phyloP scores from a whole-genome alignment of 169 alveolate species.

The Cystoisospora suis region DNA sequence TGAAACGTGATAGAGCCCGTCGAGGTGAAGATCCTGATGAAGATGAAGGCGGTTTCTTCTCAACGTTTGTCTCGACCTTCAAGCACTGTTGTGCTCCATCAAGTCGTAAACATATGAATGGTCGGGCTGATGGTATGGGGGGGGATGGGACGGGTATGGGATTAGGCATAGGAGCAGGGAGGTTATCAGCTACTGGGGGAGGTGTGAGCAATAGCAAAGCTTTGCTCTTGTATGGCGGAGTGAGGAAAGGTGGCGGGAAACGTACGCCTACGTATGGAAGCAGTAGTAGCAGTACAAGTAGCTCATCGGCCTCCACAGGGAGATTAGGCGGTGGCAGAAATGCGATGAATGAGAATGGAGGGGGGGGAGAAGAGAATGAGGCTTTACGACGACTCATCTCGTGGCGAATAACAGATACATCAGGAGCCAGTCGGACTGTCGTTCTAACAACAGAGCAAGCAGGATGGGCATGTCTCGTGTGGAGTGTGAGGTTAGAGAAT shows the following conservation, averaged over 20 bases:
- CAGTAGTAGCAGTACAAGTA: background rate
- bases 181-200: background rate
- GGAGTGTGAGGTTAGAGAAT: slow-evolving; percentile 53
- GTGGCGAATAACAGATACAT: slow-evolving; percentile 15
- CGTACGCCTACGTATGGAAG: background rate
- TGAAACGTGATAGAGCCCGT: background rate
- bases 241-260: background rate
- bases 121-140: background rate
- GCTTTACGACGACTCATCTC: background rate
- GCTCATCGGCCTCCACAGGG: background rate
- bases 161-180: background rate
- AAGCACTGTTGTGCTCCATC: slow-evolving; percentile 51
- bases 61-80: background rate
- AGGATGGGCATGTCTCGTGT: slow-evolving; percentile 40
- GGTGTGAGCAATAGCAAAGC: background rate
- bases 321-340: background rate
- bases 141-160: background rate
- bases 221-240: background rate
- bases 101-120: background rate
- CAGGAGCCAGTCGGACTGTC: background rate
- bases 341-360: background rate
- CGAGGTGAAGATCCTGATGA: slow-evolving; percentile 11
- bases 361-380: background rate
- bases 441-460: slow-evolving; percentile 44
- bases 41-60: slow-evolving; percentile 1